Evolutionary conservation across 768 basidiomycete species (phyloP).

Genomic region (Termitomyces heimii): DNA sequence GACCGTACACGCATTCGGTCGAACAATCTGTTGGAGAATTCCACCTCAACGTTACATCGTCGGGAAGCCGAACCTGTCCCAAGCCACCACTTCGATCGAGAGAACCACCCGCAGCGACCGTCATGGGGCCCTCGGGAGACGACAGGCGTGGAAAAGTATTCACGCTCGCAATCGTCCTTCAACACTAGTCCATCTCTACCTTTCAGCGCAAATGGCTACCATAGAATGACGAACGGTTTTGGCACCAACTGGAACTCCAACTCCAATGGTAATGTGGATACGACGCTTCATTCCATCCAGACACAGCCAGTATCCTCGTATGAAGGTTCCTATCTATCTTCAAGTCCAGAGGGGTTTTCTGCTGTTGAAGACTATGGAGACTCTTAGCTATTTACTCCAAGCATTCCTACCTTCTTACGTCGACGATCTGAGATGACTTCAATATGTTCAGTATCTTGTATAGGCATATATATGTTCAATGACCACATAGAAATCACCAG

Average conservation of each 20-base stretch:
- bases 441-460: background rate
- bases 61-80: constrained; percentile 22
- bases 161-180: constrained; percentile 24
- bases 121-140: constrained; percentile 33
- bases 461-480: background rate
- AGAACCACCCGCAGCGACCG: constrained; percentile 27
- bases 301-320: constrained; percentile 12
- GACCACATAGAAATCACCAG: background rate
- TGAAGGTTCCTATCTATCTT: constrained; percentile 23
- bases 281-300: constrained; percentile 25
- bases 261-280: constrained; percentile 24
- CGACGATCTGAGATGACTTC: constrained; percentile 2
- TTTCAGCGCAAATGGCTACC: constrained; percentile 30
- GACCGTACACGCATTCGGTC: constrained; percentile 34
- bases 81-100: constrained; percentile 22
- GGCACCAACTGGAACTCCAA: constrained; percentile 34
- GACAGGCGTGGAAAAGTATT: constrained; percentile 25
- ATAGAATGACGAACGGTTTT: constrained; percentile 28
- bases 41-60: constrained; percentile 18
- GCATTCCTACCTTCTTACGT: background rate
- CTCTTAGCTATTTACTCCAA: constrained; percentile 17
- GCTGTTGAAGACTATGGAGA: constrained; percentile 38
- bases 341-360: constrained; percentile 38
- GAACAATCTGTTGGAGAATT: constrained; percentile 30
- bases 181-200: constrained; percentile 30